These are phyloP conservation scores for Colletotrichum musae DNA, from an alignment of 2,329 filamentous ascomycete genomes.

Conservation along the genomic window DNA sequence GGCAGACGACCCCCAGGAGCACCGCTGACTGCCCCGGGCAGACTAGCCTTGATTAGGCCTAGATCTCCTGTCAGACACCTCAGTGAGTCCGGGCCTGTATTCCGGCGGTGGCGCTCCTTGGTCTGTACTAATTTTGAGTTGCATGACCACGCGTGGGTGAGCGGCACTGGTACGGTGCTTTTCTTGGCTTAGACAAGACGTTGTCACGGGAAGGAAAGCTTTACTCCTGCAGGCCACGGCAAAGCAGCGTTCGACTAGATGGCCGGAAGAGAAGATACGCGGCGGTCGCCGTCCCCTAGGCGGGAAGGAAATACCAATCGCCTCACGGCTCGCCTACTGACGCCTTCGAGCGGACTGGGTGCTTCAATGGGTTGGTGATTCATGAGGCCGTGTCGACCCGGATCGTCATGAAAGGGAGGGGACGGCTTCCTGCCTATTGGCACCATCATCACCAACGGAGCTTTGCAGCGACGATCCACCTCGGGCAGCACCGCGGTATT, in stretches of 20 bases:
- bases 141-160: constrained; percentile 23
- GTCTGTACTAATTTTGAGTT: not conserved
- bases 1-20: not conserved
- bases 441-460: not conserved
- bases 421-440: not conserved
- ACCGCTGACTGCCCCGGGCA: not conserved
- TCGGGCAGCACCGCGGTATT: not conserved
- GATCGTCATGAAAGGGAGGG: not conserved
- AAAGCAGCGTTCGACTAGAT: not conserved
- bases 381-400: not conserved
- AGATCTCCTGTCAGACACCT: constrained; percentile 14
- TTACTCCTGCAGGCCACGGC: too few relatives aligned
- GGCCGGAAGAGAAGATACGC: not conserved
- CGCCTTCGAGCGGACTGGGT: not conserved
- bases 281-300: too few relatives aligned
- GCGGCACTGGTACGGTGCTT: not conserved
- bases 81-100: constrained; percentile 23
- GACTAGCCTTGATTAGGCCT: constrained; percentile 12
- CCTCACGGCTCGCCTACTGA: not conserved
- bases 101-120: constrained; percentile 26
- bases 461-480: not conserved
- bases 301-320: too few relatives aligned
- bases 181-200: not conserved
- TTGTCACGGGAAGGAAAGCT: not conserved
- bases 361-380: constrained; percentile 4